These are phyloP conservation scores for Dryadomyces quercivorus DNA, from an alignment of 2,329 filamentous ascomycete genomes.

Conservation along the genomic window DNA sequence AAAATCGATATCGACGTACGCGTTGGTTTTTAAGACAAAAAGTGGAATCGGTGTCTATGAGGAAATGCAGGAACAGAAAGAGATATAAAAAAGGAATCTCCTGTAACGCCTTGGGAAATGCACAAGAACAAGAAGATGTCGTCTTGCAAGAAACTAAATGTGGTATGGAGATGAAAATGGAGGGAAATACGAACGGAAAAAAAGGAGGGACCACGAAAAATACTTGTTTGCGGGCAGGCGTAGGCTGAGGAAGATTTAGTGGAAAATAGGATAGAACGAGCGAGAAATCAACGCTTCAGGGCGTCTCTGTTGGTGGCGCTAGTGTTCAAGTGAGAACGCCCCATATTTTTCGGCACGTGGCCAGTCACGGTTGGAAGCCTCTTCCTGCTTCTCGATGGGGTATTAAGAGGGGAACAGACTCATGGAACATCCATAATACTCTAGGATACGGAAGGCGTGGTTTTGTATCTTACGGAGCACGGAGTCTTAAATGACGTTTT, in stretches of 20 bases:
- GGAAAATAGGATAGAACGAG: conserved; percentile 2
- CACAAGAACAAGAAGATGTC: neutral
- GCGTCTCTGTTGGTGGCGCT: neutral
- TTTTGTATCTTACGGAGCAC: too few relatives aligned
- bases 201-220: neutral
- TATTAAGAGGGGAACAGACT: neutral
- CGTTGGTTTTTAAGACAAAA: neutral
- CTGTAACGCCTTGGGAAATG: neutral
- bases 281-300: conserved; percentile 1
- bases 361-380: conserved; percentile 11
- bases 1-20: neutral
- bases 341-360: conserved; percentile 9
- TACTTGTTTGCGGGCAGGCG: neutral
- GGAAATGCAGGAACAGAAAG: neutral
- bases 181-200: neutral
- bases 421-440: too few relatives aligned
- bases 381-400: neutral
- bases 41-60: neutral
- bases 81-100: neutral
- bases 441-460: too few relatives aligned
- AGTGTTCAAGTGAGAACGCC: neutral
- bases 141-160: neutral
- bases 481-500: too few relatives aligned
- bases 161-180: neutral
- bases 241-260: conserved; percentile 1